phyloP scores from a whole-genome alignment of 176 grass and related monocot genomes.

The Carex cristatella region DNA sequence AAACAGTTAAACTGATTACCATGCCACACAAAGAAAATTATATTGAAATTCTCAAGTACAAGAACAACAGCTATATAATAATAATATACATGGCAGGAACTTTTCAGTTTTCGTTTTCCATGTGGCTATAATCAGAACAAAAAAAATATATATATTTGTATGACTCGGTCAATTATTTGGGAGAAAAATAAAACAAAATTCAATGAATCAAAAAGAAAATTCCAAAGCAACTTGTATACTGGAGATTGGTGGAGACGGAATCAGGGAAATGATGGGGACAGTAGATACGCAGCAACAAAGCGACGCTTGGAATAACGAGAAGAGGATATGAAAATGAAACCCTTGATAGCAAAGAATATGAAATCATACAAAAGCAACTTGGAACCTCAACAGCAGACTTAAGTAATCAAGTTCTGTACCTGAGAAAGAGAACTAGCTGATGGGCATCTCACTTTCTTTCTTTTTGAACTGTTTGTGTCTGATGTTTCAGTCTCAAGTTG shows the following conservation, averaged over 20 bases:
- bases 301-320: constrained; percentile 4
- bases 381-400: constrained; percentile 8
- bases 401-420: constrained; percentile 12
- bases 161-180: background rate
- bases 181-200: background rate
- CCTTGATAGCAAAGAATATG: constrained; percentile 17
- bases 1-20: background rate
- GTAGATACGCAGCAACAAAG: constrained; percentile 28
- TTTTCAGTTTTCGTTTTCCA: background rate
- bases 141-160: background rate
- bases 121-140: background rate
- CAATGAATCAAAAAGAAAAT: too few species aligned
- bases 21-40: background rate
- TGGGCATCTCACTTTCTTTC: constrained; percentile 12
- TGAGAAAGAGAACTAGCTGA: background rate
- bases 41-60: background rate
- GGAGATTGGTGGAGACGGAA: constrained; percentile 1
- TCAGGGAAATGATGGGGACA: constrained; percentile 22
- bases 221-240: background rate
- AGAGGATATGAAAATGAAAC: background rate
- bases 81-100: background rate
- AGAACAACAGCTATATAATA: background rate
- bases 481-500: background rate
- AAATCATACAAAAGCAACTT: constrained; percentile 27
- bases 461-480: constrained; percentile 1